Conservation (phyloP, 1,284 basidiomycete species). For the Dichomitus squalens region DNA sequence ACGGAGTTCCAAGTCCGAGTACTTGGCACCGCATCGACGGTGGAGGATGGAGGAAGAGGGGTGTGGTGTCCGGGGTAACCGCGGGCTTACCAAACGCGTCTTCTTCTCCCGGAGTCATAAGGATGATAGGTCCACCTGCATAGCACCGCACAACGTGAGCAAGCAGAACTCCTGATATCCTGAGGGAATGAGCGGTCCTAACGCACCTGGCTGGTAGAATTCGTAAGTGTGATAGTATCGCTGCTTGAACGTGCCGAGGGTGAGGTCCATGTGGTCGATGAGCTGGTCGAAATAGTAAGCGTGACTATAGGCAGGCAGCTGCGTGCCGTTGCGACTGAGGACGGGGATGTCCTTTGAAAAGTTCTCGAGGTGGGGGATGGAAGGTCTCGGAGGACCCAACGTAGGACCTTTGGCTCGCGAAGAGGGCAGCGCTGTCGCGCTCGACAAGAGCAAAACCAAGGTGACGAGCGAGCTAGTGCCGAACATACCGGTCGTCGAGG, state of each 20-base stretch:
- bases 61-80: conserved; percentile 1
- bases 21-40: neutral
- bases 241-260: conserved; percentile 71
- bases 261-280: conserved; percentile 70
- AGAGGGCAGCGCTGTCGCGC: neutral
- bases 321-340: conserved; percentile 27
- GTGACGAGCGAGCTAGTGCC: neutral
- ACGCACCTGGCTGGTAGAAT: conserved; percentile 56
- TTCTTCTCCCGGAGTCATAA: conserved; percentile 53
- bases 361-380: conserved; percentile 7
- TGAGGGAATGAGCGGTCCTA: neutral
- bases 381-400: conserved; percentile 7
- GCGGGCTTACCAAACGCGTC: conserved; percentile 43
- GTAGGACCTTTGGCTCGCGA: conserved; percentile 1
- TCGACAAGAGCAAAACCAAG: neutral
- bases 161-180: neutral
- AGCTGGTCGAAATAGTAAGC: conserved; percentile 70
- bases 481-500: neutral
- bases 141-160: neutral
- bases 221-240: conserved; percentile 71
- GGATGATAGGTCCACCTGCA: conserved; percentile 67
- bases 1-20: neutral
- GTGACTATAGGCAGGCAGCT: conserved; percentile 32
- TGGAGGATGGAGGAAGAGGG: neutral
- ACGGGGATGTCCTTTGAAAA: conserved; percentile 14